Evolutionary conservation across 2,329 filamentous ascomycete genomes (phyloP), one percentile per base, ranked within the genome.

Genomic region (Hysterium pulicare): DNA sequence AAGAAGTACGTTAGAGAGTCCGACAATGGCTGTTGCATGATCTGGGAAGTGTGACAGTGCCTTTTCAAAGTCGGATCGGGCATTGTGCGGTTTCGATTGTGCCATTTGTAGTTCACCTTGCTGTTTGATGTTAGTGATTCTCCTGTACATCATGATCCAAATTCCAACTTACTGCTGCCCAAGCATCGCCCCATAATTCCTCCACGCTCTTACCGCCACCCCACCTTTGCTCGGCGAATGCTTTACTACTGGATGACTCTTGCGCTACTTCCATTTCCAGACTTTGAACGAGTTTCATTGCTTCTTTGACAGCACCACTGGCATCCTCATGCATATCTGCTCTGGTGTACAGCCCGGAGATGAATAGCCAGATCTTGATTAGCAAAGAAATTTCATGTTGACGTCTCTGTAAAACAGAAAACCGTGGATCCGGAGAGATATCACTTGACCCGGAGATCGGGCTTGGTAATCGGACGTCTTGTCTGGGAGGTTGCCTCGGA

Each of bases 341-440:
- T 40, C 89, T 81, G 21, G 89, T 81, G 61, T 97, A 98, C 50
- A 97, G 83, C 0, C 86, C 86, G 2, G 89, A 86, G 47, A 96
- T 89, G 61, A 93, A 85, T 7, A 96, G 74, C 93, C 93, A 98
- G 23, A 96, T 83, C 51, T 84, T 85, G 16, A 90, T 73, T 13
- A 98, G 67, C 9, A 83, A 60, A 4, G 73, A 72, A 10, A 81
- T 69, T 13, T 74, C 76, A 44, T 81, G 77, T 41, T 75, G 75
- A 39, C 78, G 73, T 38, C 74, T 71, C 47, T 79, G 73, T 7
- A 71, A 48, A 16, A 68, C 63, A 2, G 75, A 69, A 44, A 80
- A 78, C 40, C 71, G 71, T 31, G 76, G 74, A 22, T 75, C 58
- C 9, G 69, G 59, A 16, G 60, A 47, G 5, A 66, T 55, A 15